Conservation (phyloP, 2,329 filamentous ascomycete species). For the Geosmithia flava region DNA sequence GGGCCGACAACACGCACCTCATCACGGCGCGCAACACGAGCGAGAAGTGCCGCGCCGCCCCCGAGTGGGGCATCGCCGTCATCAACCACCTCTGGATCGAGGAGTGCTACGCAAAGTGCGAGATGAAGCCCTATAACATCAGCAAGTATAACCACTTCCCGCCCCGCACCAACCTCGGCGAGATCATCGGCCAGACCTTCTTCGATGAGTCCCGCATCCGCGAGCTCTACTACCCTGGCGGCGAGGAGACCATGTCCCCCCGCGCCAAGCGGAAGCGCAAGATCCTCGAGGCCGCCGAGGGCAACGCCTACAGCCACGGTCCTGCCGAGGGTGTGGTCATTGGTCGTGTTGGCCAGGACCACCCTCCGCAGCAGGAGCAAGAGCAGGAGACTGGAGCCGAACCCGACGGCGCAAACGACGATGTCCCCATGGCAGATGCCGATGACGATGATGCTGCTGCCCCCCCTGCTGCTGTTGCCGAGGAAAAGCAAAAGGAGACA, state of each 20-base stretch:
- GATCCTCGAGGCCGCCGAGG: constrained; percentile 34
- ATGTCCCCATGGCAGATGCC: constrained; percentile 21
- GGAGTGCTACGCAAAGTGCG: constrained; percentile 88
- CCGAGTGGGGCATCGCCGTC: constrained; percentile 83
- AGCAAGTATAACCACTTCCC: constrained; percentile 79
- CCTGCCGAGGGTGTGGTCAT: constrained; percentile 34
- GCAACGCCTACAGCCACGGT: constrained; percentile 34
- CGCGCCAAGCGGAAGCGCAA: constrained; percentile 34
- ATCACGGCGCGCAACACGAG: constrained; percentile 82
- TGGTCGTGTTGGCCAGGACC: constrained; percentile 17
- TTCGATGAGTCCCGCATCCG: constrained; percentile 53
- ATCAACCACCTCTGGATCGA: constrained; percentile 96
- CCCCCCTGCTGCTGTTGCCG: not conserved
- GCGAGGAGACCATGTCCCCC: constrained; percentile 28
- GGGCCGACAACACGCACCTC: constrained; percentile 88
- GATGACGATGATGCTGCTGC: constrained; percentile 17
- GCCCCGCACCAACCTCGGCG: constrained; percentile 76
- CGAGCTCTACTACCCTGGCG: constrained; percentile 58
- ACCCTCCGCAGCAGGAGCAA: constrained; percentile 13
- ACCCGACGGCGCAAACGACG: constrained; percentile 17
- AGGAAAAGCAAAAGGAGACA: constrained; percentile 3
- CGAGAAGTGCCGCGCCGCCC: constrained; percentile 86
- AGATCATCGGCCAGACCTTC: constrained; percentile 81
- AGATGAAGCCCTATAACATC: constrained; percentile 59
- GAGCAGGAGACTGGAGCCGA: not conserved